A percentile compares a stretch with the other conserved stretches of the same genome.
Conservation (phyloP, 1,284 basidiomycete genomes). For the Fomes fomentarius region DNA sequence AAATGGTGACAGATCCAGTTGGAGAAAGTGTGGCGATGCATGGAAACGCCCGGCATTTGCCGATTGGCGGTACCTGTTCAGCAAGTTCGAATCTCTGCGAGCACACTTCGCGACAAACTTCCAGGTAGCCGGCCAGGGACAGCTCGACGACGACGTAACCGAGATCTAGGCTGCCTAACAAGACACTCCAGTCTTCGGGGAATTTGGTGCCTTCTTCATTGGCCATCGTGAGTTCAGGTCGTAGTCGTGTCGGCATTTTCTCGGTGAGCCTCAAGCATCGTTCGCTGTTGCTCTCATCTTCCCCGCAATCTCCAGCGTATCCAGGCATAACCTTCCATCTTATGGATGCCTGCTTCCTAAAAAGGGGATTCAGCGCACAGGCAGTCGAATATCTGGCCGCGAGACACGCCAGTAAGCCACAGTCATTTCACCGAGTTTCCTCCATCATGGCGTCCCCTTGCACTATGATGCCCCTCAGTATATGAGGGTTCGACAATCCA, state of each 20-base stretch:
- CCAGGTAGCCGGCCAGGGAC: not conserved
- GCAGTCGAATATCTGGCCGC: not conserved
- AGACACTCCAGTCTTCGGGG: not conserved
- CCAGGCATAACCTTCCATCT: conserved; percentile 2
- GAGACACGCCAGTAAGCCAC: conserved; percentile 13
- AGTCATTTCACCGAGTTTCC: conserved; percentile 21
- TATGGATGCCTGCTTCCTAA: conserved; percentile 3
- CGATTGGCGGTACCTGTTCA: not conserved
- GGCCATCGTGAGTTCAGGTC: not conserved
- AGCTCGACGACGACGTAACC: not conserved
- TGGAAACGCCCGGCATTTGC: not conserved
- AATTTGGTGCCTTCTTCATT: not conserved
- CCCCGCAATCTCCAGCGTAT: conserved; percentile 8
- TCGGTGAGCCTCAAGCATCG: conserved; percentile 17
- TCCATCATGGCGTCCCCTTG: conserved; percentile 10
- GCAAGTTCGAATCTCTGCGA: not conserved
- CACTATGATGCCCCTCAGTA: not conserved
- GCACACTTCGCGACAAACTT: not conserved
- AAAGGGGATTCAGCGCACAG: conserved; percentile 1
- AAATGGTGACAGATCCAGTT: not conserved
- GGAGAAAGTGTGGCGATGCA: not conserved
- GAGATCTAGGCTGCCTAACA: not conserved
- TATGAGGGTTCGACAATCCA: not conserved
- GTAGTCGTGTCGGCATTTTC: conserved; percentile 11
- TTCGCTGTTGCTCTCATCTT: conserved; percentile 1